Evolutionary conservation across 2,329 filamentous ascomycete genomes (phyloP), one percentile per base, ranked within the genome.

Genomic region (Cytospora mali): DNA sequence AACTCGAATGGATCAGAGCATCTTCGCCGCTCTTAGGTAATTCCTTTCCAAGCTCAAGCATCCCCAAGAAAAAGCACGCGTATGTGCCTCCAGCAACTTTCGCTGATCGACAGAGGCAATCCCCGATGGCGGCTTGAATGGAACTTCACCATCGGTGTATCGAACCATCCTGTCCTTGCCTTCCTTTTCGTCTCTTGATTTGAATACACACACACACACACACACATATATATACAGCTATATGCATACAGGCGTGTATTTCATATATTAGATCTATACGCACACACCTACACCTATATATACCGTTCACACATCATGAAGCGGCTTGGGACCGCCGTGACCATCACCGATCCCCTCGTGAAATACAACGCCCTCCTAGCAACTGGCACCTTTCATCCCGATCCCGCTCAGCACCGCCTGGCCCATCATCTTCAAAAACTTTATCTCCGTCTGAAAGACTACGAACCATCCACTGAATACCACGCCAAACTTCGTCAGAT

Each of bases 361-460:
- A 87, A 92, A 66, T 94, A 94, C 74, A 84, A 89, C 62, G 84
- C 89, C 25, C 78, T 93, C 16, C 74, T 94, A 39, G 84, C 88
- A 7, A 88, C 87, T 5, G 86, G 87, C 55, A 75, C 84, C 53
- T 90, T 89, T 71, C 79, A 81, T 53, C 87, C 90, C 10, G 91
- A 94, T 74, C 84, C 85, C 6, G 83, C 88, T 25, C 89, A 92
- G 72, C 87, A 92, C 73, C 84, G 89, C 23, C 79, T 92, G 7
- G 91, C 91, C 6, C 80, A 91, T 48, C 89, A 94, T 74, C 80
- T 94, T 1, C 89, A 91, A 68, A 90, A 91, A 71, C 80, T 94
- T 13, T 94, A 95, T 69, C 78, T 85, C 42, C 82, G 87, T 2
- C 78, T 94, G 48, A 93, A 91, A 71, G 90, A 94, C 73, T 94